A percentile compares a stretch with the other conserved stretches of the same genome.
phyloP scores from a whole-genome alignment of 2,329 filamentous ascomycete species.

The Fusarium drepaniforme region DNA sequence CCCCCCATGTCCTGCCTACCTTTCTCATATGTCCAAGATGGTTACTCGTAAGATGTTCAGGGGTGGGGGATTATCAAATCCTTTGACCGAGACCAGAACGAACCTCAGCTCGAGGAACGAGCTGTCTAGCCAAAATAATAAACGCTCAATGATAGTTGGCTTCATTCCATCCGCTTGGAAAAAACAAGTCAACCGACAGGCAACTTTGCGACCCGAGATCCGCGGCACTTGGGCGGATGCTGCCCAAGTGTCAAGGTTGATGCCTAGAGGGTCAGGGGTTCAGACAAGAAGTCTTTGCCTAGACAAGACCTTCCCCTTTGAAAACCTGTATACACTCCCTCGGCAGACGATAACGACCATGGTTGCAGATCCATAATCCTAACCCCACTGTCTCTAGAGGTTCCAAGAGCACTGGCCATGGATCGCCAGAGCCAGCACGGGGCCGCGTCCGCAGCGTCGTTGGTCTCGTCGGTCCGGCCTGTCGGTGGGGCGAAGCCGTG shows the following conservation, averaged over 20 bases:
- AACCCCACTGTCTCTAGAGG: neutral
- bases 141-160: neutral
- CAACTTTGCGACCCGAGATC: neutral
- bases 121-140: neutral
- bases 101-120: neutral
- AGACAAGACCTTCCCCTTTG: neutral
- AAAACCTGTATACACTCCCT: neutral
- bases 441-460: neutral
- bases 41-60: neutral
- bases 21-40: neutral
- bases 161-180: neutral
- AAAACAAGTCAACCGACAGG: neutral
- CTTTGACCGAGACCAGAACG: neutral
- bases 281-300: neutral
- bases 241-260: neutral
- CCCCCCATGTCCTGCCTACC: neutral
- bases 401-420: neutral
- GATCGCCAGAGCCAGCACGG: neutral
- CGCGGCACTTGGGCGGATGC: neutral
- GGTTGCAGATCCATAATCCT: constrained; percentile 8
- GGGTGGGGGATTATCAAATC: constrained; percentile 6
- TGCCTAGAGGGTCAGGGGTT: neutral
- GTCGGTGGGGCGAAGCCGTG: constrained; percentile 2
- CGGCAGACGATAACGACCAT: neutral
- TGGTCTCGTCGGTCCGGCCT: neutral